Percentiles rank a stretch among this genome's conserved stretches.
Evolutionary conservation across 2,329 filamentous ascomycete genomes (phyloP).

Genomic region (Ceratocystis alfenasii): DNA sequence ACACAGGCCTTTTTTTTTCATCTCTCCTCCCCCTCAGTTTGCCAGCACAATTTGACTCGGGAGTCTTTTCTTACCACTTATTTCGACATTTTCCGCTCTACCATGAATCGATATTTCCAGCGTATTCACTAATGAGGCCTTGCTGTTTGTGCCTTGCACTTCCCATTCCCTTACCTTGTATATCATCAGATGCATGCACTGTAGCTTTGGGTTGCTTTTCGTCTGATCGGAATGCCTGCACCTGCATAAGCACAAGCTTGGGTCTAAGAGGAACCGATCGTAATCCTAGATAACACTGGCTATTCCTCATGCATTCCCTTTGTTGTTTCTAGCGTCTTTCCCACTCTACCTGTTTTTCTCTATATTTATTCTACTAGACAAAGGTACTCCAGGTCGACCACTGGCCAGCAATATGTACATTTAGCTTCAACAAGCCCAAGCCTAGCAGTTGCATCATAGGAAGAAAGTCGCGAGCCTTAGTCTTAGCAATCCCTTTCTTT

Average conservation of each 20-base stretch:
- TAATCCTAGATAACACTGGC: neutral
- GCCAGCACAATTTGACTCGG: too few relatives aligned
- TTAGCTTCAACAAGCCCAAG: neutral
- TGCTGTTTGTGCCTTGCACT: neutral
- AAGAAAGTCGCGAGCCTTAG: neutral
- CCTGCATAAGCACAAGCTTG: constrained; percentile 9
- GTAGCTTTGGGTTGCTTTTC: constrained; percentile 4
- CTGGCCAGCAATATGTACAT: neutral
- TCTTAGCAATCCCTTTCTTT: neutral
- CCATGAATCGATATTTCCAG: neutral
- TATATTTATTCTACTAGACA: neutral
- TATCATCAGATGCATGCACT: neutral
- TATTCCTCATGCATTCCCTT: neutral
- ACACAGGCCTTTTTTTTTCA: neutral
- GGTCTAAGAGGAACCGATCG: neutral
- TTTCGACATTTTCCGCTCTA: constrained; percentile 2
- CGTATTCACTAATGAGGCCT: neutral
- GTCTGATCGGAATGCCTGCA: constrained; percentile 3
- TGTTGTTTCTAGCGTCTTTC: neutral
- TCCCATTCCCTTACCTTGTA: neutral
- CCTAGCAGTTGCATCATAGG: neutral
- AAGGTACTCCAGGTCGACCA: neutral
- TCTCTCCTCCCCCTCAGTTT: neutral
- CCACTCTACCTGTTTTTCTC: neutral
- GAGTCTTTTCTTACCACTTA: neutral